phyloP scores from a whole-genome alignment of 768 basidiomycete species.

The Peribolospora baueri region DNA sequence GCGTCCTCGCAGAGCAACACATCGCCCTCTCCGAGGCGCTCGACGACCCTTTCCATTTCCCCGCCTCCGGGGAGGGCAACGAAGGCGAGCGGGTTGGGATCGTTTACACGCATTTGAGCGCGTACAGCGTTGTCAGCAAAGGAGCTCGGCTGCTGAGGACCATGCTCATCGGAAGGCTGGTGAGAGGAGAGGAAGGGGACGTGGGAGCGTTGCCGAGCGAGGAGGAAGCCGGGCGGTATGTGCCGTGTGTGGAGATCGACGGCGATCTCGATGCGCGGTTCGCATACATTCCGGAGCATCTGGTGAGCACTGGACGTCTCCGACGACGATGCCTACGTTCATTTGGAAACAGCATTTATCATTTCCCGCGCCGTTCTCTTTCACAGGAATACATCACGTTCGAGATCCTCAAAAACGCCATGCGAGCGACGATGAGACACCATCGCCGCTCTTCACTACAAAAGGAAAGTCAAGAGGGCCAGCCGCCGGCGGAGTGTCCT shows the following conservation, averaged over 20 bases:
- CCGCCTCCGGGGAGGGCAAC: constrained; percentile 10
- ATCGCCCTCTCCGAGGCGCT: constrained; percentile 48
- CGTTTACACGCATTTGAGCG: constrained; percentile 49
- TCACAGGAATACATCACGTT: constrained; percentile 42
- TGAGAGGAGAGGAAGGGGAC: background rate
- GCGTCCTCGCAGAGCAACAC: constrained; percentile 73
- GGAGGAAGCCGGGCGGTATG: constrained; percentile 3
- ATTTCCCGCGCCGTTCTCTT: background rate
- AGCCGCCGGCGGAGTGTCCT: constrained; percentile 22
- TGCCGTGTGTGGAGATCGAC: constrained; percentile 43
- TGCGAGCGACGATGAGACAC: constrained; percentile 8
- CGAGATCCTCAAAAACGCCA: constrained; percentile 54
- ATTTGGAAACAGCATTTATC: background rate
- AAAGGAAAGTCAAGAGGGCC: constrained; percentile 22
- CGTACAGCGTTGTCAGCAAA: constrained; percentile 43
- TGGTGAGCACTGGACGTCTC: constrained; percentile 27
- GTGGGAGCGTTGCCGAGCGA: too few relatives aligned
- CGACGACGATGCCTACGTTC: background rate
- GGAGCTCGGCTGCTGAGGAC: constrained; percentile 35
- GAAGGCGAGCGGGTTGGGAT: constrained; percentile 38
- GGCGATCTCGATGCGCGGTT: constrained; percentile 47
- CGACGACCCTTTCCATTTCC: constrained; percentile 7
- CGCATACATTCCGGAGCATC: constrained; percentile 62
- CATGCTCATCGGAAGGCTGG: constrained; percentile 19
- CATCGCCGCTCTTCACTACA: constrained; percentile 15